Base-by-base conservation (phyloP, 108 stramenopile genomes). In the Poteriospumella lacustris region DNA sequence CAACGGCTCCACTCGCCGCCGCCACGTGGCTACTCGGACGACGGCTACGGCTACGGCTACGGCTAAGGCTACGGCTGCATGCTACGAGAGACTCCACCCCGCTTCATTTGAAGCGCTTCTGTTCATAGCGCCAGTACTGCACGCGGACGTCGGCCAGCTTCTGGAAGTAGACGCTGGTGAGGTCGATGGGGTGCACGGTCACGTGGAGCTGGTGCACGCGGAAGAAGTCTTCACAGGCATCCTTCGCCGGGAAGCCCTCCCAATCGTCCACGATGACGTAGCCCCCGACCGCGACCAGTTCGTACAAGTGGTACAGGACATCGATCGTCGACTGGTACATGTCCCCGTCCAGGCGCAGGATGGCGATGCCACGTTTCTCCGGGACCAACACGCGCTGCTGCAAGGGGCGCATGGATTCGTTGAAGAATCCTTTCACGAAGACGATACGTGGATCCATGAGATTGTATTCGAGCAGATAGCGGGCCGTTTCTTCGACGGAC, bases 251-350 rank as follows among this genome's bases (percentile, higher is more conserved):
- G 40, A 70, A 70, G 3, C 69, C 69, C 24, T 19, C 3, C 69
- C 69, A 70, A 40, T 70, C 69, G 26, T 70, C 69, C 24, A 70
- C 5, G 31, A 70, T 70, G n/a, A 70, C 69, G 31, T 40, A 70
- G 44, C 69, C 69, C 26, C 69, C 69, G n/a, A 70, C 36, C 24
- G 24, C 26, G 19, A 70, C 40, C 24, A 76, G 3, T 5, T 84
- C 83, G 33, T 84, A 84, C 24, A 84, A 43, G 28, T 78, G 76
- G 44, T 84, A 85, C 0, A 85, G 75, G 24, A 85, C 84, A 44
- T 85, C 84, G 3, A 85, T 80, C 9, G 84, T 82, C 39, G 81
- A 82, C 72, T 85, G 81, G 42, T 85, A 85, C 84, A 85, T 81
- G 39, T 83, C 83, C 5, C 83, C 82, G 36, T 83, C 83, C 0